Base-by-base conservation (phyloP, 306 rosid species). In the Ormosia semicastrata region DNA sequence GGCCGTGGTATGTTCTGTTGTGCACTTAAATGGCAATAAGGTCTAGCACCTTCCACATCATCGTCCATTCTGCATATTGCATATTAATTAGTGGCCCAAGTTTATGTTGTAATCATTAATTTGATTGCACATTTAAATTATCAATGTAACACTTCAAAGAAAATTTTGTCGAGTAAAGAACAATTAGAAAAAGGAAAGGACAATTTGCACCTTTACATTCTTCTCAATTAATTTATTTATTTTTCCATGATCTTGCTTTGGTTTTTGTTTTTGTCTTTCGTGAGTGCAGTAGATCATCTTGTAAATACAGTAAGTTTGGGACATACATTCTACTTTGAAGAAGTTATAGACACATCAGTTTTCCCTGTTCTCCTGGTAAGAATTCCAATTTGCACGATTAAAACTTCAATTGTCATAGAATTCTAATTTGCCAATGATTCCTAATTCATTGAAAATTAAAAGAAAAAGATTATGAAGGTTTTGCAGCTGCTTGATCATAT, bases 301-400 rank as follows among this genome's bases (percentile, higher is more conserved):
- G 94, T 94, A 18, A 94, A 92, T 63, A 85, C 97, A 24, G 98
- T 90, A 15, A 94, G 94, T 88, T 82, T 94, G 86, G 98, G 97
- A 17, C 97, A 94, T 58, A 91, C 93, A 41, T 94, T 94, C 89
- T 88, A 87, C 90, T 94, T 94, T 34, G 97, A 94, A 62, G 98
- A 94, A 84, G 97, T 79, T 32, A 81, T 91, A 12, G 98, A 94
- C 77, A 90, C 94, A 9, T 85, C 97, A 2, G 89, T 89, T 67
- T 92, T 94, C 83, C 97, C 97, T 18, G 93, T 87, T 64, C 87
- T 92, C 71, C 71, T 92, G 92, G 98, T 92, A 82, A 69, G 86
- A 65, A 81, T 52, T 71, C 50, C 57, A 82, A 75, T 37, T 54
- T 57, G 30, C 49, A 29, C 36, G 56, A 5, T 80, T 17, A 0